Evolutionary conservation across 2,329 filamentous ascomycete species (phyloP), one percentile per base, ranked within the genome.

Genomic region (Triangularia verruculosa): DNA sequence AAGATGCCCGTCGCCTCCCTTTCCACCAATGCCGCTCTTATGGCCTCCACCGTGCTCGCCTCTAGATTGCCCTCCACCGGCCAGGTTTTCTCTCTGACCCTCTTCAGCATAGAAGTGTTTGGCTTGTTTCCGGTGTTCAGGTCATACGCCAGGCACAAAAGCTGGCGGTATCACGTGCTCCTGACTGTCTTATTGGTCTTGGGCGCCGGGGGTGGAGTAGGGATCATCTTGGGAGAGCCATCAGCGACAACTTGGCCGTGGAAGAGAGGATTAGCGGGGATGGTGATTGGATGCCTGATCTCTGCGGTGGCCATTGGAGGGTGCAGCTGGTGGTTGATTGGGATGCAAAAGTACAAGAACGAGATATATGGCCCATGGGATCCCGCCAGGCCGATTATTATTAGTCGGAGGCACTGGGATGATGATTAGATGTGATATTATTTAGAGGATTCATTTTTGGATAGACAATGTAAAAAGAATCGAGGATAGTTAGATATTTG

Each of bases 281-380:
- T 92, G 68, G 75, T 94, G 1, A 80, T 96, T 5, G 92, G 92
- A 4, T 85, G 87, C n/a, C 72, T 94, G 9, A 80, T 92, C 22
- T 89, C 90, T 0, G 86, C 88, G 4, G 75, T 97, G 61, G 88
- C 88, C 1, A 96, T 97, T 87, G 95, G 94, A 1, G 89, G 93
- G 12, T 97, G 93, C 75, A 96, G 92, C 74, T 98, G 93, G 94
- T 98, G 95, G 93, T 79, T 99, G 67, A 98, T 99, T 72, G 91
- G 93, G 8, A 77, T 99, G 76, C 95, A 99, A 78, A 94, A 96
- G 79, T 99, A 98, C 78, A 99, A 99, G 82, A 98, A 98, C 75
- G 95, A 98, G 78, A 97, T 99, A 69, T 92, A 93, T 73, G 95
- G 95, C 52, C 95, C 95, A 1, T 99, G 95, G 95, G 95, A 99